Conservation (phyloP, 1,139 yeast species). For the Lodderomyces elongisporus region DNA sequence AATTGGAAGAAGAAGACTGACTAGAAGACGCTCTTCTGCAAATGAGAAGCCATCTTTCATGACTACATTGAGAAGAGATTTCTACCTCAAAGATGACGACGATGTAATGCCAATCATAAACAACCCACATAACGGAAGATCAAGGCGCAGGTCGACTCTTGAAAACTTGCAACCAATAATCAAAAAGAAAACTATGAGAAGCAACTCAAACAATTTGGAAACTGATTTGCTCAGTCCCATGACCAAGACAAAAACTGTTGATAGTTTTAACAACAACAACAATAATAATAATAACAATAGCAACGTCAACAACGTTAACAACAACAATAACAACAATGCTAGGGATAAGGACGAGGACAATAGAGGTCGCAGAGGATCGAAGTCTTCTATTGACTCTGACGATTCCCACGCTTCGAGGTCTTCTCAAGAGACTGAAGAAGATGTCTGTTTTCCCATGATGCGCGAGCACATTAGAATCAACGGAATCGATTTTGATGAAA, state of each 20-base stretch:
- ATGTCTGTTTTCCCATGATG: constrained; percentile 93
- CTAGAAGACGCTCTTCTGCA: constrained; percentile 6
- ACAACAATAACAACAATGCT: constrained; percentile 2
- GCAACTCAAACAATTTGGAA: constrained; percentile 19
- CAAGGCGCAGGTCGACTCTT: constrained; percentile 26
- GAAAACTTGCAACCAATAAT: constrained; percentile 11
- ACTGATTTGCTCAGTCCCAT: constrained; percentile 30
- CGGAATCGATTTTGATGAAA: constrained; percentile 75
- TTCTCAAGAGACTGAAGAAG: constrained; percentile 89
- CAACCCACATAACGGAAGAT: constrained; percentile 3
- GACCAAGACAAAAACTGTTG: constrained; percentile 30
- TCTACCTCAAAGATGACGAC: constrained; percentile 12
- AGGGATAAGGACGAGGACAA: constrained; percentile 3
- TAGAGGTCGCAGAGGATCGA: constrained; percentile 26
- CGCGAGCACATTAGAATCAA: constrained; percentile 64
- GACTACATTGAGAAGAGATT: constrained; percentile 12
- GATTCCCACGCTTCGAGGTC: constrained; percentile 70
- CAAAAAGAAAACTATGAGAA: constrained; percentile 9
- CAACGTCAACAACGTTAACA: neutral
- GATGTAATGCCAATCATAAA: constrained; percentile 7
- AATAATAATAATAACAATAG: constrained; percentile 2
- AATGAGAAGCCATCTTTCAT: constrained; percentile 8
- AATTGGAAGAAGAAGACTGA: constrained; percentile 3
- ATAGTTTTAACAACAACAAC: constrained; percentile 16
- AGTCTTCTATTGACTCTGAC: constrained; percentile 52